phyloP scores from a whole-genome alignment of 2,329 filamentous ascomycete species.

The Fusarium dlaminii region DNA sequence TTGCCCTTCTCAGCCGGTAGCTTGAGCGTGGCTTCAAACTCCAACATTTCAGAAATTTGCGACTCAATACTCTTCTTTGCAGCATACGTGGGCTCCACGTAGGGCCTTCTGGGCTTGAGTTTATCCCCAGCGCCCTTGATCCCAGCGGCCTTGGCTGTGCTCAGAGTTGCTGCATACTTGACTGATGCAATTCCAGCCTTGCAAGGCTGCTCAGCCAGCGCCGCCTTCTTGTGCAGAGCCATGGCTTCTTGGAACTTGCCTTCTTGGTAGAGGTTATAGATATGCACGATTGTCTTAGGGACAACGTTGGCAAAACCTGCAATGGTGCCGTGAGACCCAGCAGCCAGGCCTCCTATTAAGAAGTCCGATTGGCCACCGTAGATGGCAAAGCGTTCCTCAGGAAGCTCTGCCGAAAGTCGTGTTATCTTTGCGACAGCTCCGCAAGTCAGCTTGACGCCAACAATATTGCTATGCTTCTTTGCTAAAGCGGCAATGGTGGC shows the following conservation, averaged over 20 bases:
- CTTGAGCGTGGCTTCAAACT: conserved; percentile 49
- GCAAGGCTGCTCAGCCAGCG: conserved; percentile 71
- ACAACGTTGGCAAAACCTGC: conserved; percentile 72
- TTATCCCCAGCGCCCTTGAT: conserved; percentile 67
- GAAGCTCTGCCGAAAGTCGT: conserved; percentile 62
- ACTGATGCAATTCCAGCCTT: conserved; percentile 73
- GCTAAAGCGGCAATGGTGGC: conserved; percentile 58
- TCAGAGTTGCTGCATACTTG: conserved; percentile 72
- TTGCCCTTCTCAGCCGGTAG: not conserved
- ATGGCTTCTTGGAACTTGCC: conserved; percentile 69
- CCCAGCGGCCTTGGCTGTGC: conserved; percentile 67
- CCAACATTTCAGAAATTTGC: conserved; percentile 52
- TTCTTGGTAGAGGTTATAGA: conserved; percentile 68
- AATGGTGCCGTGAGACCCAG: conserved; percentile 68
- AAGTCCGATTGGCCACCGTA: conserved; percentile 81
- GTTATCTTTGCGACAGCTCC: conserved; percentile 77
- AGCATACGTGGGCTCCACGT: conserved; percentile 57
- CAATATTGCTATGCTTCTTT: conserved; percentile 61
- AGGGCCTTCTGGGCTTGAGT: conserved; percentile 68
- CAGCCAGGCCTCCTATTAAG: conserved; percentile 67
- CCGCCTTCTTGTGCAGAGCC: conserved; percentile 68
- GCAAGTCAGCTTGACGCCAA: conserved; percentile 77
- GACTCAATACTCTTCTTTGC: conserved; percentile 54
- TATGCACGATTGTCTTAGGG: conserved; percentile 63
- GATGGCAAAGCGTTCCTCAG: conserved; percentile 66